Percentiles rank a stretch among this genome's conserved stretches.
Conservation (phyloP, 257 asterid species). For the Penstemon davidsonii region DNA sequence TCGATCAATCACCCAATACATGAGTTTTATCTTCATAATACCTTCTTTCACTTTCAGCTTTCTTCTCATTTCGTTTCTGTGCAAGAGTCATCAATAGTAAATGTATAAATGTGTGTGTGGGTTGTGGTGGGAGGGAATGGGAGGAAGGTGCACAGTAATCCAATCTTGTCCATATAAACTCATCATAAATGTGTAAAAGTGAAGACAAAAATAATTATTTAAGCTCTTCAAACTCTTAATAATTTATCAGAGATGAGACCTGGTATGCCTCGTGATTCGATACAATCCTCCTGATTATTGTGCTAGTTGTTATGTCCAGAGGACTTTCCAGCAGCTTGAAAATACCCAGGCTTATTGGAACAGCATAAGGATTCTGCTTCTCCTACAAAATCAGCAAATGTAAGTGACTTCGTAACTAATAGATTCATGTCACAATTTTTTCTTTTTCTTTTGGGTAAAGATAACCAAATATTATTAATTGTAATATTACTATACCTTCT, state of each 20-base stretch:
- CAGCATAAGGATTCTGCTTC: constrained; percentile 66
- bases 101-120: not conserved
- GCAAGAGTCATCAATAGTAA: not conserved
- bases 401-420: constrained; percentile 21
- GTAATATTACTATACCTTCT: constrained; percentile 53
- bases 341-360: constrained; percentile 70
- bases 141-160: not conserved
- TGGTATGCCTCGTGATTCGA: constrained; percentile 91
- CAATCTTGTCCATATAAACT: not conserved
- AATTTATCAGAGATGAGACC: constrained; percentile 41
- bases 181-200: constrained; percentile 9
- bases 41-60: constrained; percentile 84
- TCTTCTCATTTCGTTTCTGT: constrained; percentile 94
- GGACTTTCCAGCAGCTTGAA: constrained; percentile 78
- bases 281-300: constrained; percentile 86
- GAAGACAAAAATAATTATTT: constrained; percentile 20
- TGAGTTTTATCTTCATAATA: constrained; percentile 76
- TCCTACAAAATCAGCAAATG: constrained; percentile 47
- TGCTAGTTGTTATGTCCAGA: constrained; percentile 88
- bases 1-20: constrained; percentile 70
- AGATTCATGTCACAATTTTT: not conserved
- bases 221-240: constrained; percentile 15
- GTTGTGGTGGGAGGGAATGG: not conserved
- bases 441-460: not conserved
- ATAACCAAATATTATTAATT: constrained; percentile 11